Conservation (phyloP, 768 basidiomycete species). For the Suillus spraguei region DNA sequence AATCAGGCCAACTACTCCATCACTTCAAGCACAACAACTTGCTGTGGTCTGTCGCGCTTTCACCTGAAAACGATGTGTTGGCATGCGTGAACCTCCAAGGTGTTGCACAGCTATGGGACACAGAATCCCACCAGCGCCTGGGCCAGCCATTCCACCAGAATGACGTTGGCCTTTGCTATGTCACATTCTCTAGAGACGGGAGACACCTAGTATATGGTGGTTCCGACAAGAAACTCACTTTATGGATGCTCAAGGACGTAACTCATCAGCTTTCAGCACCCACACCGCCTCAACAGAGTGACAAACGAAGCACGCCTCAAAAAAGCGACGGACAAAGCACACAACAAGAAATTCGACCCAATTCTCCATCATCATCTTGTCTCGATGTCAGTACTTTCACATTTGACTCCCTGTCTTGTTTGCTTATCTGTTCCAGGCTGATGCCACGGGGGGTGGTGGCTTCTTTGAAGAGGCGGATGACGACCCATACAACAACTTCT, state of each 20-base stretch:
- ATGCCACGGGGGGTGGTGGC: not conserved
- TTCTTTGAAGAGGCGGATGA: not conserved
- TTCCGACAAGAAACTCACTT: not conserved
- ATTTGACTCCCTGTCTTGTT: not conserved
- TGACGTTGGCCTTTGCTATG: accelerated
- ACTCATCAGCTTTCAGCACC: not conserved
- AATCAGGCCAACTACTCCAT: not conserved
- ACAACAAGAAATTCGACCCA: not conserved
- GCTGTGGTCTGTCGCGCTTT: not conserved
- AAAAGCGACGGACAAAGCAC: not conserved
- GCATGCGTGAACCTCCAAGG: not conserved
- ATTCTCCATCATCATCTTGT: not conserved
- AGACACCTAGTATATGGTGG: not conserved
- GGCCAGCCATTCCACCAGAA: not conserved
- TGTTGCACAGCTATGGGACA: not conserved
- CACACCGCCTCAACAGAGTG: not conserved
- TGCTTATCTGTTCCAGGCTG: not conserved
- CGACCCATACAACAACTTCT: not conserved
- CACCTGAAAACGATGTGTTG: not conserved
- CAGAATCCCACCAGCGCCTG: not conserved
- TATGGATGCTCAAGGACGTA: not conserved
- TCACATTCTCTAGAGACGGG: not conserved
- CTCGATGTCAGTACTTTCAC: not conserved
- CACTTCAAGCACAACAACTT: not conserved
- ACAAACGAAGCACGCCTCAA: too few species aligned